Conservation (phyloP, 768 basidiomycete genomes). For the Mycena chlorophos region DNA sequence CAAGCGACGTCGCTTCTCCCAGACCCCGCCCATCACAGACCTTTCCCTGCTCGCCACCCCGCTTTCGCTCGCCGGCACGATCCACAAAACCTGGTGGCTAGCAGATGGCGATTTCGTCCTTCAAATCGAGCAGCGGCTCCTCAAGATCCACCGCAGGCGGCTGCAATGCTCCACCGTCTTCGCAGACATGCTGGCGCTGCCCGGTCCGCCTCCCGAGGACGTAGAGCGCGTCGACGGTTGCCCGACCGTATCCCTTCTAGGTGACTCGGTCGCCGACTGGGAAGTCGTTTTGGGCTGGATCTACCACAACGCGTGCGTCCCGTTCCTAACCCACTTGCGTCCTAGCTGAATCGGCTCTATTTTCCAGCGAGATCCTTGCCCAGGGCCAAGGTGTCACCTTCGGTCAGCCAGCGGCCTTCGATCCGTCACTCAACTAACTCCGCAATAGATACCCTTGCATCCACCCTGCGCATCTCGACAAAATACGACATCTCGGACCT, state of each 20-base stretch:
- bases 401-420: not conserved
- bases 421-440: not conserved
- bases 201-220: constrained; percentile 27
- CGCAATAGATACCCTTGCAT: constrained; percentile 23
- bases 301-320: constrained; percentile 34
- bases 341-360: not conserved
- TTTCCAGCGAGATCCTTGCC: not conserved
- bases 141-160: constrained; percentile 29
- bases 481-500: constrained; percentile 37
- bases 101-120: constrained; percentile 38
- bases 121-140: constrained; percentile 24
- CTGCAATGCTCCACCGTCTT: constrained; percentile 30
- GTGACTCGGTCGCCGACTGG: constrained; percentile 31
- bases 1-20: constrained; percentile 16
- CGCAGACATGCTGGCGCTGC: constrained; percentile 37
- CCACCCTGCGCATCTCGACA: constrained; percentile 34
- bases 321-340: not conserved
- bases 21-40: not conserved
- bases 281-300: constrained; percentile 32
- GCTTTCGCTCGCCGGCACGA: not conserved
- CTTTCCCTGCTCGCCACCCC: not conserved
- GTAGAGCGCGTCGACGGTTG: constrained; percentile 33
- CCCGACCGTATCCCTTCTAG: constrained; percentile 29
- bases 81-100: constrained; percentile 28
- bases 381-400: constrained; percentile 27